Conservation (phyloP, 2,329 filamentous ascomycete species). For the Fusarium neocosmosporiellum region DNA sequence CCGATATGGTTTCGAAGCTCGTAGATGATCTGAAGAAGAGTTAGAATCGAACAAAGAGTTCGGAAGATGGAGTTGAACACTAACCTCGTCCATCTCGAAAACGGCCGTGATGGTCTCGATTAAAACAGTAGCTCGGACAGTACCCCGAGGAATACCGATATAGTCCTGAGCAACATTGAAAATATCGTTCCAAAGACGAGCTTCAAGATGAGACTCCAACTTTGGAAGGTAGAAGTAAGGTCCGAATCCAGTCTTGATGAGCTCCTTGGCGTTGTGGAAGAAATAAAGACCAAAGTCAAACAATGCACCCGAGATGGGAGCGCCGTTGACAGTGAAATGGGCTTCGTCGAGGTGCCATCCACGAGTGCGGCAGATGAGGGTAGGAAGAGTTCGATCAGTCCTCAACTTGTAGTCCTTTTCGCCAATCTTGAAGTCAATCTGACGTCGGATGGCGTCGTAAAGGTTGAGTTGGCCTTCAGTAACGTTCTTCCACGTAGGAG, state of each 20-base stretch:
- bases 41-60: not conserved
- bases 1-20: conserved; percentile 96
- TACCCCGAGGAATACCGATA: conserved; percentile 88
- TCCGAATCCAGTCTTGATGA: conserved; percentile 81
- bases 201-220: conserved; percentile 98
- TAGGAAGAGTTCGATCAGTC: conserved; percentile 85
- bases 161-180: conserved; percentile 97
- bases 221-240: conserved; percentile 99
- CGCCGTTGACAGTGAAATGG: conserved; percentile 94
- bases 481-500: conserved; percentile 99
- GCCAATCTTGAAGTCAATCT: conserved; percentile 96
- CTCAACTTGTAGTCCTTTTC: conserved; percentile 97
- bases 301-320: conserved; percentile 91
- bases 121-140: conserved; percentile 92
- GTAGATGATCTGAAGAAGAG: conserved; percentile 81
- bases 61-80: fast-evolving
- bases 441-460: conserved; percentile 91
- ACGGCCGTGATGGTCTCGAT: conserved; percentile 98
- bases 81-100: conserved; percentile 94
- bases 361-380: conserved; percentile 91
- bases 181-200: conserved; percentile 96
- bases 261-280: conserved; percentile 85
- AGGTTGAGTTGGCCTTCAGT: conserved; percentile 98
- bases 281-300: conserved; percentile 99
- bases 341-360: conserved; percentile 99